These are phyloP conservation scores for Trichoderma semiorbis DNA, from an alignment of 2,329 filamentous ascomycete species.

Conservation along the genomic window DNA sequence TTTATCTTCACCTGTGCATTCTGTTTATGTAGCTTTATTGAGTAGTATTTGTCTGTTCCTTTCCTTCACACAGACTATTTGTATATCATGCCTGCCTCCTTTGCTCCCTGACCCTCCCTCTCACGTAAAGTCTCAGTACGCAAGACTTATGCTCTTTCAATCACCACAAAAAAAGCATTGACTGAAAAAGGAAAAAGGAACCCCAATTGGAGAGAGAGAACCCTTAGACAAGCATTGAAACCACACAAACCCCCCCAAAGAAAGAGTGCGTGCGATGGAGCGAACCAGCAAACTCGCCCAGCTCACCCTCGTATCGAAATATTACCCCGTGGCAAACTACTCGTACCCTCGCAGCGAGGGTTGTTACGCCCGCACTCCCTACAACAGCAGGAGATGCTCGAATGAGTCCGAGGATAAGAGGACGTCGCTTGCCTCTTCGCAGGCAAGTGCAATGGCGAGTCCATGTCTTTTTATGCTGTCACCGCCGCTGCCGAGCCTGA, in stretches of 20 bases:
- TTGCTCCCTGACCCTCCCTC: neutral
- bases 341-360: constrained; percentile 36
- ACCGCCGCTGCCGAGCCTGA: constrained; percentile 44
- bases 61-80: neutral
- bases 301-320: constrained; percentile 39
- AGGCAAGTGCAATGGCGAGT: constrained; percentile 32
- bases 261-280: constrained; percentile 31
- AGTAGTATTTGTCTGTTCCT: too few relatives aligned
- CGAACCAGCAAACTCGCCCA: constrained; percentile 35
- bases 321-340: constrained; percentile 40
- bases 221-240: neutral
- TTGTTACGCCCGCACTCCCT: constrained; percentile 17
- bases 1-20: neutral
- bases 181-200: neutral
- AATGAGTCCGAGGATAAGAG: constrained; percentile 28
- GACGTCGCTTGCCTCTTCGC: constrained; percentile 46
- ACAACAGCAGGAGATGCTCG: constrained; percentile 1
- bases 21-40: neutral
- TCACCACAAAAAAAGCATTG: neutral
- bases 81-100: constrained; percentile 5
- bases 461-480: constrained; percentile 33
- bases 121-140: neutral
- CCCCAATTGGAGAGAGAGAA: neutral
- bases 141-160: neutral
- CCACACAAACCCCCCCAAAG: neutral